Evolutionary conservation across 192 early-diverging fungal species (phyloP), one percentile per base, ranked within the genome.

Genomic region (Irineochytrium annulatum): DNA sequence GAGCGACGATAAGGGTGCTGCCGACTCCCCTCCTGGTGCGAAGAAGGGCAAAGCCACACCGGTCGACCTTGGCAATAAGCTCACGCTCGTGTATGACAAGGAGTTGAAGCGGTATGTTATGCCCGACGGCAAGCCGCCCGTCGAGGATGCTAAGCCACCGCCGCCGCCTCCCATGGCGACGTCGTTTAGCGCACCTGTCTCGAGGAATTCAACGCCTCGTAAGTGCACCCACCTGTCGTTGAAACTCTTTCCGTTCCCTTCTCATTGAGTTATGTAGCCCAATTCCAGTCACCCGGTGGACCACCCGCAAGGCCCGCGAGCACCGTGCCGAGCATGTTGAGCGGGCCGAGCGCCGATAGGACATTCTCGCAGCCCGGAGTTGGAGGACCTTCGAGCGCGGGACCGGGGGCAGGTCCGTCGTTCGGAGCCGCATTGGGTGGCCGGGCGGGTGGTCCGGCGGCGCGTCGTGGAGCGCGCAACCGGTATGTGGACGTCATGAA

Each of bases 71-170:
- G 93, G 92, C 6, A 86, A 93, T 58, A 46, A 90, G 73, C 32
- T 72, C 84, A 2, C 91, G 93, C 67, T 88, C 86, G 61, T 60
- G 32, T 99, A 88, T 71, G 96, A 99, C 70, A 78, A 86, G 26
- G 87, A 84, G 26, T 81, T 84, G 59, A 85, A 92, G 55, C 76
- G 87, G 54, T 99, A 93, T 92, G 89, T 99, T 17, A 90, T 92
- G 65, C 86, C 84, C 57, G 84, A 82, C 55, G 78, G 72, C 43
- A 73, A 59, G 30, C 60, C 48, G 2, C 45, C 64, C 22, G 70
- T 63, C 20, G 71, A 59, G 13, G 64, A 69, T 26, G 57, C 58
- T 1, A 55, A 29, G 24, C 54, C 30, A 11, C 43, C 69, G 8
- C 30, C 70, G 0, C 79, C 79, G 8, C 79, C 79, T 30, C 79